Base-by-base conservation (phyloP, 2,329 filamentous ascomycete genomes). In the Alternaria sp. region DNA sequence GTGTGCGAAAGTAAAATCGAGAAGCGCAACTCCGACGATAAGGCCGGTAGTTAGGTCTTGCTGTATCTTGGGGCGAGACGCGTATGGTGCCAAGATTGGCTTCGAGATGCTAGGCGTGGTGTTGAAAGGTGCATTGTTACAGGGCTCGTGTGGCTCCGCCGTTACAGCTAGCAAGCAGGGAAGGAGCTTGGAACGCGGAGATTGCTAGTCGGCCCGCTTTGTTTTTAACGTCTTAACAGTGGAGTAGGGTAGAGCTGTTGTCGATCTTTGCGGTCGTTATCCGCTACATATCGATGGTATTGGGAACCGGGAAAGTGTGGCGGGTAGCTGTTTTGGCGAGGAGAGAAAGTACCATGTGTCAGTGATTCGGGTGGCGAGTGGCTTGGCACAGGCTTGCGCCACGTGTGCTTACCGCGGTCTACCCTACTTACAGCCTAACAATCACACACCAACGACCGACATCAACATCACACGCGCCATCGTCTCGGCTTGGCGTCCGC, bases 41-140 rank as follows among this genome's bases (percentile, higher is more conserved):
- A 51, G 49, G 26, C 49, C 28, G 49, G 28, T 36, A 17, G 44
- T 36, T 31, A 50, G 48, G 23, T 50, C 23, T 17, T 37, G 17
- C 5, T 50, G 34, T 26, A 24, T 28, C 26, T 26, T 17, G 23
- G 29, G 13, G 42, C 28, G 28, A 51, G 44, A 33, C 5, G 17
- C 13, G 3, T 26, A 51, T 10, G 45, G 21, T 53, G 51, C 51
- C 51, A 36, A 45, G 51, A 9, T 17, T 34, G 40, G 23, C 29
- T 14, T 45, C 28, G 40, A 28, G 51, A 53, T 53, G 51, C 39
- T 36, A 21, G 51, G 39, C 31, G 31, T 53, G 39, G 51, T 53
- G 39, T 53, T 53, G 51, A 42, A 28, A 14, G 33, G 21, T 23
- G 37, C 11, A 29, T 33, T n/a, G 34, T n/a, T 23, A n/a, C 14